Evolutionary conservation across 441 rosid genomes (phyloP), one percentile per base, ranked within the genome.

Genomic region (Omphalea diandra): DNA sequence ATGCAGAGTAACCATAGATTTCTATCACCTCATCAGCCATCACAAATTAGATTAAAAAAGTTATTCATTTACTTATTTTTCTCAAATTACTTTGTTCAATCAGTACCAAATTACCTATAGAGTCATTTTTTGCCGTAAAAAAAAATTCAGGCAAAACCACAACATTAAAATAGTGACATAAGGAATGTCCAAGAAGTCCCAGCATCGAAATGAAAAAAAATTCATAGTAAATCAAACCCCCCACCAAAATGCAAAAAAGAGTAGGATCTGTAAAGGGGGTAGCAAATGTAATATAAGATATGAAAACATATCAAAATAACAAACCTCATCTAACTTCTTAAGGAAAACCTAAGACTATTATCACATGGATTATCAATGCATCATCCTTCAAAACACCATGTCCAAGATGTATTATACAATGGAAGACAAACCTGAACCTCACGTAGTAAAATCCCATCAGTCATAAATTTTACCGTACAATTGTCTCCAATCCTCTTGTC

Each of bases 371-470:
- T 41, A n/a, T 32, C 18, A 17, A n/a, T 32, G 50, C 47, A 17
- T 31, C 49, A 20, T 35, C 32, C 38, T 57, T 55, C 46, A 36
- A 4, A 71, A 12, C 60, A 71, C 49, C 41, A 57, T 4, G 41
- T 26, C 40, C 17, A 43, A 57, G 12, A 56, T 72, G 4, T 57
- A 63, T 57, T 22, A 52, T 32, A n/a, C 52, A 52, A 22, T 58
- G 53, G 65, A 65, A 66, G 50, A 26, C 70, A 53, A 77, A 94
- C 98, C 97, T 92, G 93, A 75, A 92, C 85, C 84, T 92, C 99
- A 71, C 94, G 86, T 36, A 95, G 86, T 82, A 91, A 83, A 77
- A 94, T 94, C 66, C 97, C 98, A 75, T 94, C 97, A 3, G 99
- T 94, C 99, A 94, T 92, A 81, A 92, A 89, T 83, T 94, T 94